Evolutionary conservation across 768 basidiomycete genomes (phyloP), one percentile per base, ranked within the genome.

Genomic region (Kockovaella imperatae): DNA sequence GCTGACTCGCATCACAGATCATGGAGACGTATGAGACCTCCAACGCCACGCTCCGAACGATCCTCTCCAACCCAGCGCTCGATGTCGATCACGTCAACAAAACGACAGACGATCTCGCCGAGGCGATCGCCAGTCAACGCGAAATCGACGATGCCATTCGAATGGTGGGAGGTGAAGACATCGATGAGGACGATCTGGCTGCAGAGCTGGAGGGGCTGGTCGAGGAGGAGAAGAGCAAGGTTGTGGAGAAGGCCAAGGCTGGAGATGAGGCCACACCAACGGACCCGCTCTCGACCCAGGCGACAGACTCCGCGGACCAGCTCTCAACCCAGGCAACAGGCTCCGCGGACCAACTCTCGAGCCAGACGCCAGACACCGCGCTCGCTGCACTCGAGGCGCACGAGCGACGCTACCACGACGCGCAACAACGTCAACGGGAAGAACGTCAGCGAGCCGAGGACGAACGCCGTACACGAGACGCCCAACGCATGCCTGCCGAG

Each of bases 21-120:
- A 81, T 97, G 80, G 79, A 79, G 56, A 79, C 82, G 0, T 97
- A 93, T 64, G 79, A 87, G 69, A 80, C 82, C 2, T 90, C 89
- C 5, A 83, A 87, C 0, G 70, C 78, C 5, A 89, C 90, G 0
- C 75, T 96, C 5, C 78, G 78, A 13, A 72, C 80, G 0, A 80
- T 96, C 35, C 78, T 96, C 1, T 74, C 83, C 6, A 81, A 93
- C 57, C 88, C 90, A 0, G 81, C 81, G 0, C 74, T 97, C 11
- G 81, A 83, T 52, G 78, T 80, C n/a, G 82, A 82, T 14, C 78
- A 77, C 42, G 80, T 97, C 39, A 86, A 93, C 48, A 77, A 80
- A 57, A 93, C 89, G 3, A 83, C 93, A 79, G 86, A 90, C 21
- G 83, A 82, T 7, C 76, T 97, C 57, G 83, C 86, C 0, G 83